Evolutionary conservation across 441 rosid species (phyloP), one percentile per base, ranked within the genome.

Genomic region (Euphorbia celastroides): DNA sequence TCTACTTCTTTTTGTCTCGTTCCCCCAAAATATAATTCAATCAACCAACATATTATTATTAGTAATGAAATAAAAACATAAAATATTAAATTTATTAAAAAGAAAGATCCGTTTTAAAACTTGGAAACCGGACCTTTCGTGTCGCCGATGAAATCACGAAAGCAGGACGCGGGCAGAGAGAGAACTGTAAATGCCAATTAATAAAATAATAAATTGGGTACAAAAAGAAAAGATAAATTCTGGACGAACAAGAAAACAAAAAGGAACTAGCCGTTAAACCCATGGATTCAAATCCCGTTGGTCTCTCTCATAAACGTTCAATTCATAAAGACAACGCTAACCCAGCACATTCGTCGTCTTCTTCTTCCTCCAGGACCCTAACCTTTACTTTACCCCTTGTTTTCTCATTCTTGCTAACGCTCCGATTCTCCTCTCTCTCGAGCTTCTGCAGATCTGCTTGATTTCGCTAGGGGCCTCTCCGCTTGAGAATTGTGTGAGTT

Each of bases 221-320:
- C 20, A 57, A 69, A 58, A 71, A 52, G 65, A 69, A 31, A 11
- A 44, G 3, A 61, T 46, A 64, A 67, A 41, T 8, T 25, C 9
- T 14, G 22, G 7, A 66, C 38, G 62, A 67, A 3, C 1, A 59
- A 25, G 60, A 23, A 30, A 3, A 70, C 68, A 64, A 61, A 28
- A 60, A 19, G 55, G 41, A 81, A 81, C 74, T 83, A 83, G 85
- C 88, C 88, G 88, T 83, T 81, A 60, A 52, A 1, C 62, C 36
- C 56, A 17, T 32, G 44, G 72, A 70, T 83, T 79, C 77, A 83
- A 83, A 73, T 50, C 57, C n/a, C 60, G 62, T 50, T 65, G 77
- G 72, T 57, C 66, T 50, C 60, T n/a, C 26, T 51, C 56, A 19
- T 20, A 66, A 66, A 73, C 72, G 71, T 48, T 62, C 72, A 42